Base-by-base conservation (phyloP, 805 yeast genomes). In the Metschnikowia kofuensis region DNA sequence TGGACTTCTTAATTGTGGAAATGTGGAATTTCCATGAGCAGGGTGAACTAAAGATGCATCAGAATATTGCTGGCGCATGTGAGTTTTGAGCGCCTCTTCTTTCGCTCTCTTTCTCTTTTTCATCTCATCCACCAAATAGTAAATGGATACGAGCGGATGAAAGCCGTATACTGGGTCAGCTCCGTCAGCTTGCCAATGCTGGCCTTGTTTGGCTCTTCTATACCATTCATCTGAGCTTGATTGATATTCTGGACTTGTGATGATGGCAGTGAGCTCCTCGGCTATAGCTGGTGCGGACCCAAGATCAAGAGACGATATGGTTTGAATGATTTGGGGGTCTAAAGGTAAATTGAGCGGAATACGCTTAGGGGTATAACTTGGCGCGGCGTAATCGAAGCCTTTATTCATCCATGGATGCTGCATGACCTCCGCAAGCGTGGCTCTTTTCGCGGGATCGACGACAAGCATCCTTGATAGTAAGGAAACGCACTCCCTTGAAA, bases 351-450 rank as follows among this genome's bases (percentile, higher is more conserved):
- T 71, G 58, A 94, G 68, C 2, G 99, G 99, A 4, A 72, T 67
- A 57, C 99, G 77, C 42, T 76, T 77, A 0, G 98, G 97, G 36
- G 94, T 68, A 62, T 84, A 85, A 39, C 83, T 82, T 10, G 83
- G 77, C 0, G 87, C 84, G 0, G 84, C 79, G 34, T 79, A 79
- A 47, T 89, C 96, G 62, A 79, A 90, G 34, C 97, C 97, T 63
- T 84, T 83, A 48, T 77, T 77, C 92, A 94, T 89, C 99, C 99
- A 94, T 1, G 96, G 96, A 60, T 94, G 98, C 48, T 78, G 76
- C 57, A 87, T 76, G 7, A 94, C 87, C 63, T 90, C 96, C 45
- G 76, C 75, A 49, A 94, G 72, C 0, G 85, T 68, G 1, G 96
- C 96, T 62, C 99, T 82, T 52, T 83, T 82, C 7, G 71, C 64